phyloP scores from a whole-genome alignment of 768 basidiomycete species.

The Leccinum longicurvipes region DNA sequence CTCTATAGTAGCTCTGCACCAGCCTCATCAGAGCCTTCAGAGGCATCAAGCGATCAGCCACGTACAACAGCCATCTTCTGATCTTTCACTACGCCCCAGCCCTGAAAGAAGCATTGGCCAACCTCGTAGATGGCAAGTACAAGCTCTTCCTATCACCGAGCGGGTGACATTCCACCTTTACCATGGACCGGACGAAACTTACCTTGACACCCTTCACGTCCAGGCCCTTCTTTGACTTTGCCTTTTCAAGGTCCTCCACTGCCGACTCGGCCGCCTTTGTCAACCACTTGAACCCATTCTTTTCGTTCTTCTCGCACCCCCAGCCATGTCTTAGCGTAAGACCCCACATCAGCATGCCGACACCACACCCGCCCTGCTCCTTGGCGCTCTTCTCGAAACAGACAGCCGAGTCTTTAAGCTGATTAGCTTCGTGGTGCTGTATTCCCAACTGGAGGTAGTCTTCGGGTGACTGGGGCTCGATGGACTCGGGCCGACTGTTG shows the following conservation, averaged over 20 bases:
- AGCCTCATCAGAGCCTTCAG: not conserved
- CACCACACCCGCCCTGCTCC: constrained; percentile 72
- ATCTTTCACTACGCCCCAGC: constrained; percentile 86
- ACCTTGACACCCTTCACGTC: constrained; percentile 57
- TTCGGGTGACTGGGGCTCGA: constrained; percentile 44
- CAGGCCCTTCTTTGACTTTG: constrained; percentile 49
- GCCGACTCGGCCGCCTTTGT: constrained; percentile 78
- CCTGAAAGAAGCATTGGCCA: constrained; percentile 89
- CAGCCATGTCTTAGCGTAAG: constrained; percentile 83
- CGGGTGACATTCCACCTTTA: not conserved
- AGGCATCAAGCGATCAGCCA: constrained; percentile 11
- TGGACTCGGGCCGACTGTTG: constrained; percentile 15
- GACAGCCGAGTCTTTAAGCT: constrained; percentile 60
- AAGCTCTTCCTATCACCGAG: constrained; percentile 57
- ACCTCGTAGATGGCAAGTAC: constrained; percentile 90
- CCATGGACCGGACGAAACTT: constrained; percentile 4
- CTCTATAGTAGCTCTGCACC: constrained; percentile 71
- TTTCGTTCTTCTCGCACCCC: constrained; percentile 81
- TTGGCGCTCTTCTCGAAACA: constrained; percentile 79
- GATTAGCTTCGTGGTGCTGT: constrained; percentile 71
- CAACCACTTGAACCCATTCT: constrained; percentile 78
- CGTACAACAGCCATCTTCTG: constrained; percentile 86
- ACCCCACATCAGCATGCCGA: constrained; percentile 94
- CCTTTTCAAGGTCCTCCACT: constrained; percentile 69
- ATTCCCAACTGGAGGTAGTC: constrained; percentile 77